Evolutionary conservation across 345 rosid species (phyloP), one percentile per base, ranked within the genome.

Genomic region (Aquilaria malaccensis): DNA sequence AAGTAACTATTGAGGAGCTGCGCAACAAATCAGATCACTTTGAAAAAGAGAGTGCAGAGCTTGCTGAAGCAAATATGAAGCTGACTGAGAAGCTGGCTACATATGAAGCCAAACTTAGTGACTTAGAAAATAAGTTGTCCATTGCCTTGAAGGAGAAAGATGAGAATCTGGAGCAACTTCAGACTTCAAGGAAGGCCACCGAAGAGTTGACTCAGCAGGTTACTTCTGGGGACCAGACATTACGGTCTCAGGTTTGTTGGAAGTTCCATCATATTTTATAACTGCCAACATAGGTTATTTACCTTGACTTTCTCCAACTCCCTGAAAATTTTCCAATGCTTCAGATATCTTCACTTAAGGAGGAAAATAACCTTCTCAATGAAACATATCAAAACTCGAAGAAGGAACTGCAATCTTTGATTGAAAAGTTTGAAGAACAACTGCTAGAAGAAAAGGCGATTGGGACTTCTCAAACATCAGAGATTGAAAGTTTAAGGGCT

Each of bases 31-130:
- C 87, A 32, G 72, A 69, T 29, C 79, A 73, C 65, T 85, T 80
- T 46, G 89, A 88, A 63, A 87, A 77, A 69, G 96, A 85, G 71
- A 87, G 78, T 45, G 88, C 76, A 59, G 96, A 74, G 33, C 72
- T 95, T 63, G 94, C 97, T 1, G 90, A 77, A 77, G 80, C 82
- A 61, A 95, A 95, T 77, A 65, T 91, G 75, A 85, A 76, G 75
- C 81, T 91, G 62, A 78, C 83, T 56, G 76, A 84, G 75, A 91
- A 91, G 69, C 71, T 91, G 56, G 91, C 97, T 15, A 67, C 53
- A 15, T 69, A 82, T 58, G 90, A 85, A 71, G 73, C 86, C 50
- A 80, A 85, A 77, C 72, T 79, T 68, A 69, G 66, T 64, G 91
- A 82, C 61, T 60, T 87, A 60, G 80, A 83, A 56, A 67, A 76